Evolutionary conservation across 2,329 filamentous ascomycete genomes (phyloP).

Genomic region (Fusarium liriodendri): DNA sequence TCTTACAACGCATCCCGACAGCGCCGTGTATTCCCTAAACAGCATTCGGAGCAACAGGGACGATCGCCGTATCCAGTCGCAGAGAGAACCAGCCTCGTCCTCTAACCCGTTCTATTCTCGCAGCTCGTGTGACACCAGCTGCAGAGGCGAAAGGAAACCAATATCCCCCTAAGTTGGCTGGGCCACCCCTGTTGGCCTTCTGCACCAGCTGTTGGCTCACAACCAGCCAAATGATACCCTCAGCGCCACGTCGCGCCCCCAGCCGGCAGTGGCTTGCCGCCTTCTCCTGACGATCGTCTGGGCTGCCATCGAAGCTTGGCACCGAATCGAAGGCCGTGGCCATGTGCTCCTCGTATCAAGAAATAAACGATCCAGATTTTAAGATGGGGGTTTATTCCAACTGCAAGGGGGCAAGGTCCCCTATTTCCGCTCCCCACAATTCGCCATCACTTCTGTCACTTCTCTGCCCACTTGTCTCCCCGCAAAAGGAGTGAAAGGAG

Average conservation of each 20-base stretch:
- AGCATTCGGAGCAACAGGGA: not conserved
- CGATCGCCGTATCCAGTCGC: not conserved
- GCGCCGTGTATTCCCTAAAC: not conserved
- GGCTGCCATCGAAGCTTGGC: slow-evolving; percentile 30
- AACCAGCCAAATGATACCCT: slow-evolving; percentile 14
- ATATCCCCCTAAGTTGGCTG: not conserved
- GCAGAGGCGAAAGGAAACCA: not conserved
- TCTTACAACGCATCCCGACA: not conserved
- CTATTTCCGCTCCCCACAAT: slow-evolving; percentile 14
- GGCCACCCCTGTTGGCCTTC: slow-evolving; percentile 19
- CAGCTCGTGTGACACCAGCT: slow-evolving; percentile 17
- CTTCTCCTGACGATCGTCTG: slow-evolving; percentile 42
- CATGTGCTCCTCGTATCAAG: slow-evolving; percentile 22
- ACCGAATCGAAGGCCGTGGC: slow-evolving; percentile 18
- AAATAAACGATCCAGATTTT: slow-evolving; percentile 18
- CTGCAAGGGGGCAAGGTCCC: slow-evolving; percentile 5
- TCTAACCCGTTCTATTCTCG: not conserved
- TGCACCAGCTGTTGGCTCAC: slow-evolving; percentile 13
- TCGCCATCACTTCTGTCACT: not conserved
- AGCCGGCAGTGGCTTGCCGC: slow-evolving; percentile 35
- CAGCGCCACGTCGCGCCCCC: slow-evolving; percentile 23
- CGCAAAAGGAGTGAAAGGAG: slow-evolving; percentile 34
- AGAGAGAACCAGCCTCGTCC: not conserved
- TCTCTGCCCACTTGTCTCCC: slow-evolving; percentile 14
- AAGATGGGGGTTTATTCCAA: not conserved